These are phyloP conservation scores for Tinospora cordifolia DNA, from an alignment of 164 flowering plant species.

Conservation along the genomic window DNA sequence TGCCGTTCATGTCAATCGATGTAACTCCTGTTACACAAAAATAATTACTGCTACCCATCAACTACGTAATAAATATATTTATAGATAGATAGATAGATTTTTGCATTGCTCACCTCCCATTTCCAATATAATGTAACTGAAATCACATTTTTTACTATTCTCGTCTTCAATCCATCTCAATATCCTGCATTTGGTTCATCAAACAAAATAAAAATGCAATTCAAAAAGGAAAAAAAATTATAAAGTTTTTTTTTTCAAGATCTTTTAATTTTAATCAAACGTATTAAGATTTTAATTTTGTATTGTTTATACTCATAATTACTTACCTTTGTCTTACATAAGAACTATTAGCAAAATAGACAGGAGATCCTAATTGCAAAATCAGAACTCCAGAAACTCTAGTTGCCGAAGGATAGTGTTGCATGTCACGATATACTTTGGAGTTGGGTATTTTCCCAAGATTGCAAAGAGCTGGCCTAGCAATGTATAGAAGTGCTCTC, in stretches of 20 bases:
- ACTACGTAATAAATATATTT: no score
- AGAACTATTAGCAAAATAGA: slow-evolving; percentile 53
- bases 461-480: slow-evolving; percentile 61
- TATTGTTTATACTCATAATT: background rate
- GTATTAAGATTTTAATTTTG: background rate
- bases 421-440: slow-evolving; percentile 39
- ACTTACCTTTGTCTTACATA: slow-evolving; percentile 67
- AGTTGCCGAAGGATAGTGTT: slow-evolving; percentile 54
- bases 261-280: no score
- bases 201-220: background rate
- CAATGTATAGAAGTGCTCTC: slow-evolving; percentile 58
- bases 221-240: background rate
- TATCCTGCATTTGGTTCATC: slow-evolving; percentile 28
- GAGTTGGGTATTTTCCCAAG: slow-evolving; percentile 59
- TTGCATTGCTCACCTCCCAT: slow-evolving; percentile 41
- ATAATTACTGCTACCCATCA: background rate
- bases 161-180: slow-evolving; percentile 58
- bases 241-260: no score
- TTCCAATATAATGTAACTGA: slow-evolving; percentile 54
- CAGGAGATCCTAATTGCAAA: slow-evolving; percentile 65
- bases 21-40: slow-evolving; percentile 42
- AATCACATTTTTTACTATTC: slow-evolving; percentile 13
- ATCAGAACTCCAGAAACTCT: slow-evolving; percentile 39
- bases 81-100: background rate
- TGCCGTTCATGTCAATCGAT: slow-evolving; percentile 62